A percentile compares a stretch with the other conserved stretches of the same genome.
phyloP scores from a whole-genome alignment of 2,329 filamentous ascomycete genomes.

The Fonsecaea erecta region DNA sequence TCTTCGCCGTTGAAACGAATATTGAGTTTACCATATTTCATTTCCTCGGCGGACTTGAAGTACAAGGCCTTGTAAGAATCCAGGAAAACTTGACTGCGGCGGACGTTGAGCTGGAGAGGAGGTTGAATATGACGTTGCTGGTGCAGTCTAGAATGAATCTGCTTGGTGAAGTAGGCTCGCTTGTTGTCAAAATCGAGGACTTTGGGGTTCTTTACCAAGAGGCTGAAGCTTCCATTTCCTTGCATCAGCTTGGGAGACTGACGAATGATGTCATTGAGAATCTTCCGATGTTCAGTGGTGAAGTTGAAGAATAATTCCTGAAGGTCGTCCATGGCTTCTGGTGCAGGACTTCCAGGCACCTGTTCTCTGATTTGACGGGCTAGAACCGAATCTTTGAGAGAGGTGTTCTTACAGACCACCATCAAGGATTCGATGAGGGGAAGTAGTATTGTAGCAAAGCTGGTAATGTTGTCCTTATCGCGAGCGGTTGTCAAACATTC shows the following conservation, averaged over 20 bases:
- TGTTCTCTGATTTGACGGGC: conserved; percentile 66
- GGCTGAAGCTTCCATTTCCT: conserved; percentile 84
- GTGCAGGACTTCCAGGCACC: conserved; percentile 73
- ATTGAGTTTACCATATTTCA: conserved; percentile 98
- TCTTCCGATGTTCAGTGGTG: conserved; percentile 95
- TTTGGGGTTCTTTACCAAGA: conserved; percentile 97
- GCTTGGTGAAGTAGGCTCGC: conserved; percentile 96
- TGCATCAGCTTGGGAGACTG: conserved; percentile 95
- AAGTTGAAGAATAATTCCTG: conserved; percentile 95
- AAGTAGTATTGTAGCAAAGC: conserved; percentile 92
- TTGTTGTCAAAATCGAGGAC: conserved; percentile 99
- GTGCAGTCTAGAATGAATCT: conserved; percentile 76
- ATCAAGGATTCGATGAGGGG: conserved; percentile 95
- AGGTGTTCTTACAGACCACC: conserved; percentile 99
- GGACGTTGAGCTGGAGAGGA: conserved; percentile 83
- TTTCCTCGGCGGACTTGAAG: conserved; percentile 94
- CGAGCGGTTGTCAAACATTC: conserved; percentile 86
- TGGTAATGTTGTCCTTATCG: conserved; percentile 91
- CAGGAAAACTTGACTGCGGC: conserved; percentile 93
- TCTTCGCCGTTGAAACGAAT: conserved; percentile 97
- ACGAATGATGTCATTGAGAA: conserved; percentile 95
- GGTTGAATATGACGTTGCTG: conserved; percentile 73
- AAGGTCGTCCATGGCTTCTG: conserved; percentile 59
- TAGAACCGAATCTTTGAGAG: conserved; percentile 69
- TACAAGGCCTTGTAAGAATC: conserved; percentile 98